These are phyloP conservation scores for Ceratocystis eucalypticola DNA, from an alignment of 2,329 filamentous ascomycete species.

Conservation along the genomic window DNA sequence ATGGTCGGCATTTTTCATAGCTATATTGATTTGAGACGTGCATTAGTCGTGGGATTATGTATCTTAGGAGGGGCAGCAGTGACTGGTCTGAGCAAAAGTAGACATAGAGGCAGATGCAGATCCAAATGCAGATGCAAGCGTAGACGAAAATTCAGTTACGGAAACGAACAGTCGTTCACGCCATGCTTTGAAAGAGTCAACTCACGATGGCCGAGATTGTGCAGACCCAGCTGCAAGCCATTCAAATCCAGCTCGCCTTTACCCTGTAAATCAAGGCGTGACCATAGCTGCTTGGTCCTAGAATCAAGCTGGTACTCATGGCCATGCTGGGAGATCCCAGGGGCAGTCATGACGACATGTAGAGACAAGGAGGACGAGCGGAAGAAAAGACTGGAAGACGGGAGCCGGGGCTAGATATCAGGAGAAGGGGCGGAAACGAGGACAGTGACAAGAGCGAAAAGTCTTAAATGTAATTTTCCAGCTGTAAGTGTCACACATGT, in stretches of 20 bases:
- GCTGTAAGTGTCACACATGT: conserved; percentile 4
- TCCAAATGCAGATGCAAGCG: no score
- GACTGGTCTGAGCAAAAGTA: not conserved
- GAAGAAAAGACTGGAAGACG: not conserved
- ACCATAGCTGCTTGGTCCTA: conserved; percentile 74
- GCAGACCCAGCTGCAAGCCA: conserved; percentile 71
- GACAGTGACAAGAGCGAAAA: not conserved
- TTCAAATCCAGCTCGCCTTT: conserved; percentile 73
- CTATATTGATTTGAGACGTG: conserved; percentile 26
- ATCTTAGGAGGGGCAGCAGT: not conserved
- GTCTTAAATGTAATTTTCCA: not conserved
- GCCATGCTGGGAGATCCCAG: conserved; percentile 11
- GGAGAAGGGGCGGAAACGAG: not conserved
- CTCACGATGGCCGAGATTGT: conserved; percentile 81
- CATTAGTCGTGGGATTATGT: not conserved
- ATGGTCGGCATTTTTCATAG: conserved; percentile 78
- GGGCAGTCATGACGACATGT: conserved; percentile 13
- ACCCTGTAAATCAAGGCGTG: conserved; percentile 59
- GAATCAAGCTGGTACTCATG: conserved; percentile 49
- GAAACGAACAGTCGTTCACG: not conserved
- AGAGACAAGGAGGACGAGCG: not conserved
- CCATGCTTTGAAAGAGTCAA: not conserved
- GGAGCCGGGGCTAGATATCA: not conserved
- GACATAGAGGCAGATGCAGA: not conserved
- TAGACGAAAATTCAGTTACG: no score